Evolutionary conservation across 257 asterid species (phyloP), one percentile per base, ranked within the genome.

Genomic region (Coffea canephora): DNA sequence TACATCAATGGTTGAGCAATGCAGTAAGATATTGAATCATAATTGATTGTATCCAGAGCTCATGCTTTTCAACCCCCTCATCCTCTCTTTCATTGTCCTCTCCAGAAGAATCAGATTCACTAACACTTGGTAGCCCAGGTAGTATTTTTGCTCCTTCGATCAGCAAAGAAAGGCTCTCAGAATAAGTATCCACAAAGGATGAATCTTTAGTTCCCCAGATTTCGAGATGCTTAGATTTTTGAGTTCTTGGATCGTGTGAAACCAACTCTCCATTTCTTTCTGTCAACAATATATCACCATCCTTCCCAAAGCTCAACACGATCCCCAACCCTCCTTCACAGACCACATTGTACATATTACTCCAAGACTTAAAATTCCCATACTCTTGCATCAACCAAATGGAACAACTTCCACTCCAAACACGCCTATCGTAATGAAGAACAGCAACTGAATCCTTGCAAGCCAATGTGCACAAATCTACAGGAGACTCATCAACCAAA

Each of bases 321-420:
- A n/a, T 68, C 16, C 69, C 79, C 39, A 75, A 18, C 1, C 59
- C n/a, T 31, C 7, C 76, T 4, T 2, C 23, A 39, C 68, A 10
- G 0, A 19, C 76, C 0, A 80, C 36, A 39, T 52, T 75, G 66
- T 34, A 74, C 64, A 62, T 31, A 13, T 79, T 83, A 19, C 64
- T 77, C 87, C 84, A 77, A 34, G 71, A 77, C 45, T 73, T 69
- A 0, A 2, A 31, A 8, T 41, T 74, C 14, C 82, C 82, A 55
- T 84, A 84, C 49, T 68, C 71, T 15, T 77, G 70, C 82, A 80
- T 77, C 48, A 80, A 70, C 82, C 83, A 84, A 27, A 80, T 77
- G 49, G 77, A 71, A 64, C 73, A 79, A 21, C 23, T 50, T 2
- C 49, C 49, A 23, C 71, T 75, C 81, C 18, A 14, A 46, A 31